These are phyloP conservation scores for Aspergillus steynii DNA, from an alignment of 495 filamentous ascomycete species.

Conservation along the genomic window DNA sequence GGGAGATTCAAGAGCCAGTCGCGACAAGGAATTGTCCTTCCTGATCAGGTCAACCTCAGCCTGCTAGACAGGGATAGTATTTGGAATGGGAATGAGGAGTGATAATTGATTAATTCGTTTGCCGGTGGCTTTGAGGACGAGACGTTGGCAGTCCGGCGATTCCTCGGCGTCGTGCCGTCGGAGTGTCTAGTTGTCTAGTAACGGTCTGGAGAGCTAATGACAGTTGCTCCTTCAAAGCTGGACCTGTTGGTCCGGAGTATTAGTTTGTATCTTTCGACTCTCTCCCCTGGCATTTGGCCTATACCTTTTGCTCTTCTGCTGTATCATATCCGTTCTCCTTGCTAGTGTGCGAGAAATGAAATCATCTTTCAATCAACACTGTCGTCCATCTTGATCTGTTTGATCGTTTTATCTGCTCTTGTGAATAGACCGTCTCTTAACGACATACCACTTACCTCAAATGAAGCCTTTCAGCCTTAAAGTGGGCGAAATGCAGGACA, in stretches of 20 bases:
- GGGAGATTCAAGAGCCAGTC: neutral
- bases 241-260: neutral
- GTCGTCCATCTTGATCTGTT: neutral
- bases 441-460: neutral
- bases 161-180: neutral
- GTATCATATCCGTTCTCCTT: neutral
- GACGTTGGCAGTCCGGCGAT: neutral
- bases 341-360: no score
- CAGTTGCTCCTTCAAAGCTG: neutral
- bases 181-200: neutral
- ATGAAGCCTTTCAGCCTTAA: neutral
- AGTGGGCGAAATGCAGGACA: neutral
- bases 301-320: neutral
- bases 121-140: neutral
- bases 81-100: neutral
- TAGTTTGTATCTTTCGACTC: neutral
- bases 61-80: neutral
- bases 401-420: neutral
- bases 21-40: neutral
- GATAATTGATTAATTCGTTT: neutral
- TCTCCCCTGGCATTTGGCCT: neutral
- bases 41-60: neutral
- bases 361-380: neutral
- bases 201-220: neutral
- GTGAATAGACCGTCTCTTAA: neutral